A percentile compares a stretch with the other conserved stretches of the same genome.
Conservation (phyloP, 306 rosid species). For the Ormosia emarginata region DNA sequence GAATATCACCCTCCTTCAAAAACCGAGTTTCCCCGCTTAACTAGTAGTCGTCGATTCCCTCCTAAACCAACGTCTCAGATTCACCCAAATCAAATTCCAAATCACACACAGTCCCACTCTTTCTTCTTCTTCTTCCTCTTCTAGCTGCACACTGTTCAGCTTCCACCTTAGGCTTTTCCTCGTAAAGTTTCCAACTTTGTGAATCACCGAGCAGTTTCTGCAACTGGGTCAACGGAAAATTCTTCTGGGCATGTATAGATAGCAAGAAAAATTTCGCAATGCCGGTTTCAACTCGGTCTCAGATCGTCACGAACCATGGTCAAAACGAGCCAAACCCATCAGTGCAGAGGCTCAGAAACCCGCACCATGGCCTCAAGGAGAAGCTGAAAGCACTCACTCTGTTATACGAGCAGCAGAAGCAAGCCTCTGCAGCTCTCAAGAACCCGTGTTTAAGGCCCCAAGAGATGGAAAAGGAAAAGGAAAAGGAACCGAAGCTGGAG, state of each 20-base stretch:
- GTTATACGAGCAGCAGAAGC: conserved; percentile 86
- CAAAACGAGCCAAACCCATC: conserved; percentile 27
- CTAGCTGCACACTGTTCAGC: not conserved
- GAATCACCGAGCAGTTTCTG: not conserved
- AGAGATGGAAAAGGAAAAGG: conserved; percentile 7
- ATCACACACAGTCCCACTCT: not conserved
- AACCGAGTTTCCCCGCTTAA: conserved; percentile 21
- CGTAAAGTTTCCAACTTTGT: not conserved
- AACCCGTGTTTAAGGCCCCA: conserved; percentile 33
- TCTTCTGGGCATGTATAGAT: conserved; percentile 40
- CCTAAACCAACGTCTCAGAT: conserved; percentile 41
- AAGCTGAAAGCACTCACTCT: conserved; percentile 80
- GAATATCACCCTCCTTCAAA: conserved; percentile 19
- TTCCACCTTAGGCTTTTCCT: not conserved
- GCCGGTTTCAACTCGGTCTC: conserved; percentile 94
- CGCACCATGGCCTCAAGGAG: conserved; percentile 88
- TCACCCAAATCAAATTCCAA: conserved; percentile 24
- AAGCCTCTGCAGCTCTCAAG: conserved; percentile 58
- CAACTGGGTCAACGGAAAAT: conserved; percentile 23
- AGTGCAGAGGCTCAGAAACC: conserved; percentile 48
- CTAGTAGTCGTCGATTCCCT: conserved; percentile 19
- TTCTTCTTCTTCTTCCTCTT: conserved; percentile 14
- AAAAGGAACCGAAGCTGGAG: not conserved
- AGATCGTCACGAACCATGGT: conserved; percentile 22
- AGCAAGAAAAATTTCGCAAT: conserved; percentile 36